These are phyloP conservation scores for Mycena capillaripes DNA, from an alignment of 768 basidiomycete genomes.

Conservation along the genomic window DNA sequence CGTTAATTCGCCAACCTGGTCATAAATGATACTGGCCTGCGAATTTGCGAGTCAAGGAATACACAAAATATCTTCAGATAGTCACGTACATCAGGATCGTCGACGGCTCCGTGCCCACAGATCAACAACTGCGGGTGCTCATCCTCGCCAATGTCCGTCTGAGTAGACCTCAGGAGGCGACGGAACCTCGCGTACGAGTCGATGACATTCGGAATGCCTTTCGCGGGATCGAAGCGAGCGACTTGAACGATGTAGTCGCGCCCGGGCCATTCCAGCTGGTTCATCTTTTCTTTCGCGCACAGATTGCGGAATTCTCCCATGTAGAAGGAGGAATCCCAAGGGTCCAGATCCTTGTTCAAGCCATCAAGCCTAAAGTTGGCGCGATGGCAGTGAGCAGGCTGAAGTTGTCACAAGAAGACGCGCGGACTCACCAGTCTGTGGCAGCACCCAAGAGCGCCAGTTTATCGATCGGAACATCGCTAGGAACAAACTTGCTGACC, in stretches of 20 bases:
- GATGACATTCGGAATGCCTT: conserved; percentile 85
- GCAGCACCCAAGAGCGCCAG: conserved; percentile 84
- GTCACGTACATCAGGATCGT: conserved; percentile 83
- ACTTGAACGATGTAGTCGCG: conserved; percentile 93
- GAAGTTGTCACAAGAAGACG: no score
- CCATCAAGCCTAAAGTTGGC: conserved; percentile 81
- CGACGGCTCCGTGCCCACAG: conserved; percentile 94
- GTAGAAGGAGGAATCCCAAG: conserved; percentile 89
- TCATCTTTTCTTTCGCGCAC: conserved; percentile 86
- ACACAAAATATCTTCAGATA: background rate
- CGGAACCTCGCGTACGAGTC: conserved; percentile 92
- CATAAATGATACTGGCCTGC: conserved; percentile 85
- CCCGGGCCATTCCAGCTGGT: conserved; percentile 80
- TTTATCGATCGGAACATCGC: conserved; percentile 81
- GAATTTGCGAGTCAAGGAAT: background rate
- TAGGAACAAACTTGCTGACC: conserved; percentile 94
- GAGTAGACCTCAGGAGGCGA: conserved; percentile 64
- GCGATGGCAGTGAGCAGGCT: background rate
- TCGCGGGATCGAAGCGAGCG: conserved; percentile 87
- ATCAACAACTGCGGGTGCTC: conserved; percentile 83
- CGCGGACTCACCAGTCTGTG: conserved; percentile 78
- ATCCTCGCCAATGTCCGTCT: conserved; percentile 57
- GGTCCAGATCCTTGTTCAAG: conserved; percentile 88
- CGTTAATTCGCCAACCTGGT: no score
- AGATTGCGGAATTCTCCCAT: conserved; percentile 90